phyloP scores from a whole-genome alignment of 2,329 filamentous ascomycete species.

The Herpotrichia juniperi region DNA sequence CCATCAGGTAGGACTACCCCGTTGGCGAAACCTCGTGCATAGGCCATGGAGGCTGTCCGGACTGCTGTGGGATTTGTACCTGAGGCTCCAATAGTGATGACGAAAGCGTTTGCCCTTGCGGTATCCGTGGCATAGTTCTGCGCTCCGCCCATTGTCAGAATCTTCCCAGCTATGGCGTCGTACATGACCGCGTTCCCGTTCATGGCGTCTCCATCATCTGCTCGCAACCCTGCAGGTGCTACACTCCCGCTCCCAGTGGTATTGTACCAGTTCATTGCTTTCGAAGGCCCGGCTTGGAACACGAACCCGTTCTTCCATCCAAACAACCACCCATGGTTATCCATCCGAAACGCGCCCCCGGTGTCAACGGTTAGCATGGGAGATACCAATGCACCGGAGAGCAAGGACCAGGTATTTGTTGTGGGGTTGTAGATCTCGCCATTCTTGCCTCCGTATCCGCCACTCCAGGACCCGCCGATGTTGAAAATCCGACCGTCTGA shows the following conservation, averaged over 20 bases:
- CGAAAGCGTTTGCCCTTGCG: conserved; percentile 53
- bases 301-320: conserved; percentile 55
- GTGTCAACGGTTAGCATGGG: conserved; percentile 59
- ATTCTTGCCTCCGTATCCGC: conserved; percentile 58
- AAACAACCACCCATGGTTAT: conserved; percentile 63
- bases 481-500: conserved; percentile 63
- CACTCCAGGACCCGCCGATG: conserved; percentile 65
- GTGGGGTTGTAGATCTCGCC: conserved; percentile 56
- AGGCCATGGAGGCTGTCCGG: conserved; percentile 31
- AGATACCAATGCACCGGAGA: conserved; percentile 52
- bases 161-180: conserved; percentile 61
- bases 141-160: conserved; percentile 59
- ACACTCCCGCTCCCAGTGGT: conserved; percentile 52
- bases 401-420: conserved; percentile 54
- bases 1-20: conserved; percentile 41
- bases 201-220: conserved; percentile 59
- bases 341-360: conserved; percentile 52
- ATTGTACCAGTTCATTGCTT: conserved; percentile 63
- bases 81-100: conserved; percentile 56
- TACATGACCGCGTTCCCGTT: conserved; percentile 64
- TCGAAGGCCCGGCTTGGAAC: conserved; percentile 63
- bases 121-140: conserved; percentile 52
- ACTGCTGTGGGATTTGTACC: conserved; percentile 24
- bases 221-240: conserved; percentile 51
- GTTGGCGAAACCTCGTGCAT: conserved; percentile 33